Evolutionary conservation across 2,329 filamentous ascomycete genomes (phyloP), one percentile per base, ranked within the genome.

Genomic region (Chaetomium strumarium): DNA sequence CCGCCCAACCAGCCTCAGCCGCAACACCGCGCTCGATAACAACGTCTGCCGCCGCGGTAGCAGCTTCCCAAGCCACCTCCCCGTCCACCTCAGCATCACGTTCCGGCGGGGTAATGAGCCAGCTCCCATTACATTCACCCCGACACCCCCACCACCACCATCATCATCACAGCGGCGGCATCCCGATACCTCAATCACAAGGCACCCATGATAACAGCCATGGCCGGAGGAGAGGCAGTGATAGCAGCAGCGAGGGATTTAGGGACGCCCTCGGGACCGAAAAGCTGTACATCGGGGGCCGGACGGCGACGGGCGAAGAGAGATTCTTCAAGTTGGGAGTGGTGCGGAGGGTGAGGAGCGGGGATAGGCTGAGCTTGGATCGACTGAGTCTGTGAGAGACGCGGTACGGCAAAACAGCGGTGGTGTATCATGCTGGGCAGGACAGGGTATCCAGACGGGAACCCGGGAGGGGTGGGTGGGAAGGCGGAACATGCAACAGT

Each of bases 301-400:
- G 85, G 64, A 90, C 86, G 29, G 85, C 86, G 1, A 77, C 72
- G 1, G 87, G 87, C n/a, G 87, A 91, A 63, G 87, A 91, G 66
- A 80, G 81, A 63, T 90, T 89, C 71, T 91, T 90, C 68, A 89
- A 89, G 71, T 72, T 91, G 41, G 86, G 86, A 40, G 86, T 91
- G 58, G 82, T 91, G 45, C 80, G 83, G 66, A 73, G 86, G 51
- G 82, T 88, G 52, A 75, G 82, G 64, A 91, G 87, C 67, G 83
- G 85, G 50, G 87, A 90, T 65, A 77, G 86, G 39, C 68, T 90
- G 62, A 90, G 86, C 61, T 69, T 90, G 52, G 87, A 91, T 70
- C 78, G 85, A 51, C 68, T 91, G 67, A 90, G 86, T 64, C 74
- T 91, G 70, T 90, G 73, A 81, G 47, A 14, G 5, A n/a, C 8